phyloP scores from a whole-genome alignment of 129 eudicot species.

The Artemisia tridentata region DNA sequence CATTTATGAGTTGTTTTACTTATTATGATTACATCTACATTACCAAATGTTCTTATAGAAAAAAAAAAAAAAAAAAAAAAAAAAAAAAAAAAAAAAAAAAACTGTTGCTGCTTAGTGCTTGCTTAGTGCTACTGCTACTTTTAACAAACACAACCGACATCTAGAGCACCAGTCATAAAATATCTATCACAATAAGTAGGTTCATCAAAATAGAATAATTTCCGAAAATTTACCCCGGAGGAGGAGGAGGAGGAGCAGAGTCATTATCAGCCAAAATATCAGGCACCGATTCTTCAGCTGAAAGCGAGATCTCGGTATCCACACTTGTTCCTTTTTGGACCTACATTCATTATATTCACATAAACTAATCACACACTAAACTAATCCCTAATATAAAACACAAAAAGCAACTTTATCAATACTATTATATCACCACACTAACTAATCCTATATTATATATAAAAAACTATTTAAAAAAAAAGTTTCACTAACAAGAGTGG shows the following conservation, averaged over 20 bases:
- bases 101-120: too few species aligned
- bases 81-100: too few species aligned
- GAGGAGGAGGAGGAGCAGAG: constrained; percentile 32
- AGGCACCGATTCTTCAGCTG: constrained; percentile 55
- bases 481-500: constrained; percentile 46
- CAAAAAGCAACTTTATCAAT: constrained; percentile 26
- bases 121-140: too few species aligned
- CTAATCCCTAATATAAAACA: constrained; percentile 26
- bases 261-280: constrained; percentile 54
- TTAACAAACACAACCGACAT: too few species aligned
- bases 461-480: neutral
- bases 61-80: too few species aligned
- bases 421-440: constrained; percentile 20
- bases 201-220: neutral
- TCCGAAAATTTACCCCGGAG: constrained; percentile 42
- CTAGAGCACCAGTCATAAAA: neutral
- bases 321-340: constrained; percentile 57
- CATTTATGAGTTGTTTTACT: too few species aligned
- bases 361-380: constrained; percentile 4
- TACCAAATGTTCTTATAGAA: too few species aligned
- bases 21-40: too few species aligned
- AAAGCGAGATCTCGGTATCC: constrained; percentile 53
- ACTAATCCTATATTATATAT: too few species aligned
- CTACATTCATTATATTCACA: constrained; percentile 45
- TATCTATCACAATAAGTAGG: neutral